Conservation (phyloP, 192 early-diverging fungal species). For the Coemansia sp. region DNA sequence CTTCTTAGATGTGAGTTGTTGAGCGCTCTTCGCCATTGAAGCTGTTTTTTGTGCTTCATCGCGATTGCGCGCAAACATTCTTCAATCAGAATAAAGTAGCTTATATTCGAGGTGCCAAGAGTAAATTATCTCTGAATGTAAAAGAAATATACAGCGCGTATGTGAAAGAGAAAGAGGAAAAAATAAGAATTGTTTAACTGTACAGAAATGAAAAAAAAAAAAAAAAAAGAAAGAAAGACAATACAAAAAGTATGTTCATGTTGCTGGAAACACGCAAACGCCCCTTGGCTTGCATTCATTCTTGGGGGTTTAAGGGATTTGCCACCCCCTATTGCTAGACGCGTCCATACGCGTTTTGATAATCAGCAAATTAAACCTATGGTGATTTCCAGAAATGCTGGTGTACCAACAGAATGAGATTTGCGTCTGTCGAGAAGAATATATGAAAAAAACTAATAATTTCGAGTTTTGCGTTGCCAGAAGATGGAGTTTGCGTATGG, state of each 20-base stretch:
- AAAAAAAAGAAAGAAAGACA: slow-evolving; percentile 1
- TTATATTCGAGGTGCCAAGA: not conserved
- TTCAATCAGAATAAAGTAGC: not conserved
- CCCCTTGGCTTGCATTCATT: too few species aligned
- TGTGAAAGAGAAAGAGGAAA: not conserved
- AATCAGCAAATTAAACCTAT: not conserved
- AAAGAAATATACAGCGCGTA: not conserved
- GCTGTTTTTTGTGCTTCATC: slow-evolving; percentile 10
- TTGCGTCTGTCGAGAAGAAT: too few species aligned
- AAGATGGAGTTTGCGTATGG: too few species aligned
- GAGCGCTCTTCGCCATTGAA: not conserved
- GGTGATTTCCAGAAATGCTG: not conserved
- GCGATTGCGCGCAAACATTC: slow-evolving; percentile 32
- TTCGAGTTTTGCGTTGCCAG: too few species aligned
- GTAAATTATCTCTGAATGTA: too few species aligned
- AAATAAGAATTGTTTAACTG: not conserved
- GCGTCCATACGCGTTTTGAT: too few species aligned
- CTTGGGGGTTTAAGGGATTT: too few species aligned
- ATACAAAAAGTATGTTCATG: not conserved
- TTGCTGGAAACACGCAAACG: too few species aligned
- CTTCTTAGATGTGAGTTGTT: not conserved
- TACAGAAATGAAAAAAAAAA: slow-evolving; percentile 2
- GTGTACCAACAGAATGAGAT: too few species aligned
- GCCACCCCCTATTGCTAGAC: too few species aligned
- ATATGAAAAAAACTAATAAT: too few species aligned